These are phyloP conservation scores for Cytospora piceicola DNA, from an alignment of 2,329 filamentous ascomycete species.

Conservation along the genomic window DNA sequence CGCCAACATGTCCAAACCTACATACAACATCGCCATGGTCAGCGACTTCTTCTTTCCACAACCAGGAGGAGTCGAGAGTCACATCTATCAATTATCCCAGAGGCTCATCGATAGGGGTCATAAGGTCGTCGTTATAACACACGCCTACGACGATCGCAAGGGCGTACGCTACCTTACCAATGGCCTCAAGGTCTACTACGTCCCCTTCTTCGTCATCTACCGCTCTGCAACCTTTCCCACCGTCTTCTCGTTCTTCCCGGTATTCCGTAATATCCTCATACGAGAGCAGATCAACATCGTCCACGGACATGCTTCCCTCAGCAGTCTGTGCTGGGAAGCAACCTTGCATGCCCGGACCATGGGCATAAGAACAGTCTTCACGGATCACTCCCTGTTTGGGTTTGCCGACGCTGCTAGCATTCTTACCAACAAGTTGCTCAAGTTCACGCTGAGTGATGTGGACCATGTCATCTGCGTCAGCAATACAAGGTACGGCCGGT, in stretches of 20 bases:
- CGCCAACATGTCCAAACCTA: constrained; percentile 55
- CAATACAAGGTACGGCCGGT: constrained; percentile 80
- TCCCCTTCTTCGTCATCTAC: constrained; percentile 95
- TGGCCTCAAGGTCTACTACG: constrained; percentile 96
- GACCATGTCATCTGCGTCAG: constrained; percentile 98
- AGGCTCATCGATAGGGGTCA: constrained; percentile 97
- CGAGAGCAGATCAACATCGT: constrained; percentile 96
- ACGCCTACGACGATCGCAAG: constrained; percentile 88
- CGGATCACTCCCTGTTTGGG: constrained; percentile 95
- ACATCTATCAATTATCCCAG: constrained; percentile 95
- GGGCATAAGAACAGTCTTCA: constrained; percentile 94
- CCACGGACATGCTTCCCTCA: constrained; percentile 94
- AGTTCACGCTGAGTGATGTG: constrained; percentile 94
- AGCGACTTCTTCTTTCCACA: constrained; percentile 99
- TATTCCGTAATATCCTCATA: constrained; percentile 96
- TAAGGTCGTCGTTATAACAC: constrained; percentile 97
- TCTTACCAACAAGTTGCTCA: constrained; percentile 93
- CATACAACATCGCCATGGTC: constrained; percentile 83
- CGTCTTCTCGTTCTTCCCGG: constrained; percentile 96
- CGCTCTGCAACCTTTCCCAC: constrained; percentile 92
- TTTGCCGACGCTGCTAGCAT: constrained; percentile 97
- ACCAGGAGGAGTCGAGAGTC: constrained; percentile 93
- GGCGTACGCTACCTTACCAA: constrained; percentile 96
- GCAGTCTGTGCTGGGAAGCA: constrained; percentile 90
- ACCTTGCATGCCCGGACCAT: constrained; percentile 95